Base-by-base conservation (phyloP, 2,329 filamentous ascomycete genomes). In the Stemphylium lycopersici region DNA sequence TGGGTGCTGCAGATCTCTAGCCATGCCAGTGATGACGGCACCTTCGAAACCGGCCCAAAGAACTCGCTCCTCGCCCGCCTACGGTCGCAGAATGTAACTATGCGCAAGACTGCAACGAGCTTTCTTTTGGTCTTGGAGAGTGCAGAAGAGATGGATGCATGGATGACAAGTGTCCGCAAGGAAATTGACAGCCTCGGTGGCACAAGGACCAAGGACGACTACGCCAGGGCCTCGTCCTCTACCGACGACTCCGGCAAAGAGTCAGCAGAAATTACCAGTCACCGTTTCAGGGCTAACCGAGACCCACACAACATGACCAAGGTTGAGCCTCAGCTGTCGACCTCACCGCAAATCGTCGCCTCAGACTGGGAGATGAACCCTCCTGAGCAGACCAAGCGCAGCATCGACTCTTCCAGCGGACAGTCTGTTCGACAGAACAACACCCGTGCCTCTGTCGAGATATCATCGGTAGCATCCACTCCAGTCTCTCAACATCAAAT, bases 1-100 rank as follows among this genome's bases (percentile, higher is more conserved):
- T 93, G 89, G 85, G 90, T 93, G 5, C 74, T 93, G 12, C 90
- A 91, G 62, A 84, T 93, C 18, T 88, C 86, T 2, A 88, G 90
- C 32, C 78, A 81, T 7, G 85, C 86, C 52, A 86, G 87, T 44
- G 75, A 83, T 2, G 83, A 89, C 31, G 84, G 84, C 24, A 77
- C 68, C 4, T 65, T 76, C 1, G 68, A 81, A 12, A 55, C 63
- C 4, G 66, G 54, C 1, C 73, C 73, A 33, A 78, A 83, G 3
- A 83, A 84, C 44, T 89, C 87, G 1, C 73, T 91, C 3, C 80
- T 91, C 29, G 85, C 87, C 1, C 84, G 87, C 48, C 77, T 91
- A 44, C 82, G 86, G 2, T 83, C 89, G 36, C 83, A 85, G 36
- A 80, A 78, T 34, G 71, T 77, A 8, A 84, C 87, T 49, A 55